Conservation (phyloP, 1,139 yeast species). For the Yamadazyma dushanensis region DNA sequence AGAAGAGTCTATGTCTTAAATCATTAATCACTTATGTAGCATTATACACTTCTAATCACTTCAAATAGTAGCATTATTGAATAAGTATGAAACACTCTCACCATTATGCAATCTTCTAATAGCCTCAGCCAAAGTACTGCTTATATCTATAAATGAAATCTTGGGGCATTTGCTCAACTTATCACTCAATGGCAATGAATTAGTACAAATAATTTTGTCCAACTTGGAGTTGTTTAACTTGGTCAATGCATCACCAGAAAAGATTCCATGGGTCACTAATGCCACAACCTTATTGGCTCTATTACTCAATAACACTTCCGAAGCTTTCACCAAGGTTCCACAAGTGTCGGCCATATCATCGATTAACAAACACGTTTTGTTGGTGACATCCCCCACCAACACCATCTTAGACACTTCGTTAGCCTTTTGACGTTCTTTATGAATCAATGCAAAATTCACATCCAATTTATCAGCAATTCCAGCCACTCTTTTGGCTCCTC, state of each 20-base stretch:
- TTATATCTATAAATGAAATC: slow-evolving; percentile 79
- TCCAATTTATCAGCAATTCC: slow-evolving; percentile 91
- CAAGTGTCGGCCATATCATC: slow-evolving; percentile 99
- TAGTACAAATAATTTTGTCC: slow-evolving; percentile 85
- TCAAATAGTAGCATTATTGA: slow-evolving; percentile 54
- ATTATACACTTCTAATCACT: background rate
- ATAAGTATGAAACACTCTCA: slow-evolving; percentile 89
- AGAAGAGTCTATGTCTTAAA: slow-evolving; percentile 22
- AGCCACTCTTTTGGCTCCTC: slow-evolving; percentile 98
- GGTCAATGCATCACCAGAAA: slow-evolving; percentile 84
- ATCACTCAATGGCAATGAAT: slow-evolving; percentile 89
- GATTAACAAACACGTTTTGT: slow-evolving; percentile 83
- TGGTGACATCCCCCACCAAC: slow-evolving; percentile 90
- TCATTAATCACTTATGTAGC: background rate
- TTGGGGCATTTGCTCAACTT: slow-evolving; percentile 70
- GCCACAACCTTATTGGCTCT: slow-evolving; percentile 88
- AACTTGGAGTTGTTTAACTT: slow-evolving; percentile 79
- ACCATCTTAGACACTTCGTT: slow-evolving; percentile 96
- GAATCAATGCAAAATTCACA: slow-evolving; percentile 91
- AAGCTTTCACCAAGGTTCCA: slow-evolving; percentile 95
- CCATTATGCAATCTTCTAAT: slow-evolving; percentile 96
- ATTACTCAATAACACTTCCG: slow-evolving; percentile 80
- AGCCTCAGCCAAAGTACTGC: slow-evolving; percentile 93
- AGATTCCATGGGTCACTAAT: slow-evolving; percentile 92
- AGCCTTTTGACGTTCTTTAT: slow-evolving; percentile 93